Evolutionary conservation across 2,329 filamentous ascomycete genomes (phyloP), one percentile per base, ranked within the genome.

Genomic region (Phialemoniopsis sp.): DNA sequence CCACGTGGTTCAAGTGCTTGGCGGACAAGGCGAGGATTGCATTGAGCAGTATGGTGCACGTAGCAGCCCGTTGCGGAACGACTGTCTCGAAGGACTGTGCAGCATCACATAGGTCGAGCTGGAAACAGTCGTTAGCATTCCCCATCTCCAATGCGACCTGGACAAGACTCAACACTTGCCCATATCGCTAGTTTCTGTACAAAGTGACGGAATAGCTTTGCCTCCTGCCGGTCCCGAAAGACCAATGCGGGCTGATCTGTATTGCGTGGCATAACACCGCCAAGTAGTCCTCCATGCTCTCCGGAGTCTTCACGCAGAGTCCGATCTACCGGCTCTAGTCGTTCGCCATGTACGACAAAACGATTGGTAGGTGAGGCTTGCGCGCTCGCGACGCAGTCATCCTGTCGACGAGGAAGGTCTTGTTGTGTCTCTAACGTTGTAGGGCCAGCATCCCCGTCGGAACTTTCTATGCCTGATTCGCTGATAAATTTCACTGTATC

Each of bases 1-100:
- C 63, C 12, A 66, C 67, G 26, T 74, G 63, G 34, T 68, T 73
- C 29, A 79, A 55, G 48, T 80, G 76, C 29, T 74, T 63, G 3
- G 75, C 71, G 0, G 76, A 70, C 4, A 79, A 60, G 3, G 76
- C 76, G 32, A 78, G 66, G 18, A 80, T 76, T 16, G 76, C 75
- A 39, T 78, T 76, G 12, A 78, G 59, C 4, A 81, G 60, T 3
- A 72, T 68, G 1, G 69, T 69, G 38, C 67, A 76, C 2, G 57
- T 64, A 12, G 64, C 65, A 4, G 77, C 73, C 15, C 71, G 62
- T 39, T 71, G 64, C 0, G 77, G 77, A 0, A 80, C 75, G 6
- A 73, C 59, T 0, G 66, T 61, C 39, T 72, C 68, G 46, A 82
- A 81, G 42, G 76, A 73, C 14, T 54, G 52, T 2, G 46, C 42